Evolutionary conservation across 768 basidiomycete genomes (phyloP), one percentile per base, ranked within the genome.

Genomic region (Lactarius pseudohatsudake): DNA sequence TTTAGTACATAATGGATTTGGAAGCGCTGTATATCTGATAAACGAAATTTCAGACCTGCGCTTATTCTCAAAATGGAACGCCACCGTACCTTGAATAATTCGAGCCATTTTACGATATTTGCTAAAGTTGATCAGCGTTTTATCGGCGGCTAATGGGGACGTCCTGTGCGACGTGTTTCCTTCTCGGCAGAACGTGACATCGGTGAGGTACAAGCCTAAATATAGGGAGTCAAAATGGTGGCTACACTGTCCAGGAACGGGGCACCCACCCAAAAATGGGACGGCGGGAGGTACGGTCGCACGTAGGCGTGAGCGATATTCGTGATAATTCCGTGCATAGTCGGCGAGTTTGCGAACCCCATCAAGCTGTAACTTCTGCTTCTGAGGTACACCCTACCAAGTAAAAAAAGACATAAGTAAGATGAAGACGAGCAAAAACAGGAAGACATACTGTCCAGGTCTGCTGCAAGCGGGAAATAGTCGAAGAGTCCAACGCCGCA

Each of bases 401-500:
- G n/a, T 58, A 68, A 3, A 6, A 10, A 10, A 64, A n/a, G 47
- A 62, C n/a, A 64, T 58, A 20, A 58, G 54, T 18, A 38, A 64
- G 9, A 41, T 18, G 36, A 28, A 54, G 41, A 22, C 38, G 20
- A 22, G 22, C 54, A 26, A 7, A 8, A 34, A 50, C 20, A 64
- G 59, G 57, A n/a, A 11, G 11, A 82, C 91, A 77, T 74, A 95
- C 95, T 72, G 85, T 82, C 96, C 96, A 98, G 0, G 96, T 98
- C 78, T 95, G 94, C 71, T 88, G 88, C 55, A 99, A 79, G 64
- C 97, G 85, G 28, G 94, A 85, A 70, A 99, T 96, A 1, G 94
- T 97, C 20, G 95, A 96, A 18, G 94, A 96, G 75, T 98, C 96
- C 65, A 99, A 81, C 6, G 96, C 96, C 10, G 94, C 96, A 59